Base-by-base conservation (phyloP, 2,329 filamentous ascomycete genomes). In the Cladosporium cucumerinum region DNA sequence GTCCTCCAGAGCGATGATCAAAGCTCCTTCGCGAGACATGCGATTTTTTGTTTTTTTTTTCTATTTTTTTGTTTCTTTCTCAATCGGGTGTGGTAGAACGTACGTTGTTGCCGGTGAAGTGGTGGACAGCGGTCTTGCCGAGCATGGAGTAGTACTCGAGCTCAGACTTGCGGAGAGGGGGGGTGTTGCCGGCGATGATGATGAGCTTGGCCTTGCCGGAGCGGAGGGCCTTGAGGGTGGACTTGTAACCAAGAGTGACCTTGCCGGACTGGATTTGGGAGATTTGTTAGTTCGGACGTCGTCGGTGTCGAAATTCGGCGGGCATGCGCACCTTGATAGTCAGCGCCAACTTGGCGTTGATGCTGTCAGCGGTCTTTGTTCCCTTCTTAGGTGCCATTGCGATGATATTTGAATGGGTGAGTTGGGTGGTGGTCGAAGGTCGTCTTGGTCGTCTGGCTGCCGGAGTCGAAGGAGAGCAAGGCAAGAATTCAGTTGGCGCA, bases 41-140 rank as follows among this genome's bases (percentile, higher is more conserved):
- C 51, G 39, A 54, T 68, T 67, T 43, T 62, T 65, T 30, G 6
- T 18, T 39, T 18, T 16, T 34, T 14, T 34, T 14, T 8, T 5
- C n/a, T 30, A 6, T 18, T 39, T 18, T 16, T 34, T 14, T 34
- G 2, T 8, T 5, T 66, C 63, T 32, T 63, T 61, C 58, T 59
- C 58, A 54, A 34, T 54, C 25, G 46, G 60, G 67, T 36, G 59
- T 30, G 46, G 64, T 30, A 39, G 64, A 61, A 92, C 94, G 90
- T 89, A 98, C 94, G 88, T 98, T 98, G 89, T 96, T 97, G 78
- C 95, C 95, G 74, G 87, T 87, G 85, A 97, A 98, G 87, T 99
- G 95, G 87, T 98, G 94, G 77, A 98, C 94, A 72, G 90, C 89
- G 76, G 90, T 92, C 89, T 98, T 97, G 81, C 89, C 89, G 77